Evolutionary conservation across 768 basidiomycete genomes (phyloP).

Genomic region (Lentinula detonsa): DNA sequence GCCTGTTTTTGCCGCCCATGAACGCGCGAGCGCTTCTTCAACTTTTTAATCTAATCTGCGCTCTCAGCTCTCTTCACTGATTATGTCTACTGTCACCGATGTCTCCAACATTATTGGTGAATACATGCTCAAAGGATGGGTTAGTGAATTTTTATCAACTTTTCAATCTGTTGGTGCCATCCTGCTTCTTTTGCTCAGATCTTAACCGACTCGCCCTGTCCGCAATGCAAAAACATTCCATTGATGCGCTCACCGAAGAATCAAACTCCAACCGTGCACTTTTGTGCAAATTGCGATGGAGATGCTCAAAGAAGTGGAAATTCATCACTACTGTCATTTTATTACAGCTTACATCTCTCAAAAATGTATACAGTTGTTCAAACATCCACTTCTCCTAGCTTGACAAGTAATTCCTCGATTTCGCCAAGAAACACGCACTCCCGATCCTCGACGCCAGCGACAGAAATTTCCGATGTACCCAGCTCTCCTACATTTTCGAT

Average conservation of each 20-base stretch:
- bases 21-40: conserved; percentile 4
- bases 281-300: conserved; percentile 63
- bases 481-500: conserved; percentile 61
- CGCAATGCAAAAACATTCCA: conserved; percentile 51
- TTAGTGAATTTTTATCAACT: conserved; percentile 20
- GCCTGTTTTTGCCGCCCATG: conserved; percentile 24
- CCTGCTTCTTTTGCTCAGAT: conserved; percentile 29
- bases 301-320: conserved; percentile 15
- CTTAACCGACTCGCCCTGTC: conserved; percentile 61
- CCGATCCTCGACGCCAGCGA: conserved; percentile 70
- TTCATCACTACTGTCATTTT: not conserved
- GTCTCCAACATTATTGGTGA: conserved; percentile 61
- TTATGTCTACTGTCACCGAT: conserved; percentile 48
- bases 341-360: not conserved
- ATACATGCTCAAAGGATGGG: conserved; percentile 78
- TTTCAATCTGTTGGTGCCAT: not conserved
- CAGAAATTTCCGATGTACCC: conserved; percentile 58
- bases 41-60: not conserved
- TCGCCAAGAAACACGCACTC: conserved; percentile 36
- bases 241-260: conserved; percentile 66
- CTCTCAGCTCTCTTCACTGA: not conserved
- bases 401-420: conserved; percentile 39
- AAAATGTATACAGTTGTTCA: not conserved
- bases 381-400: conserved; percentile 16
- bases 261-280: conserved; percentile 33